Base-by-base conservation (phyloP, 306 rosid species). In the Notholithocarpus densiflorus region DNA sequence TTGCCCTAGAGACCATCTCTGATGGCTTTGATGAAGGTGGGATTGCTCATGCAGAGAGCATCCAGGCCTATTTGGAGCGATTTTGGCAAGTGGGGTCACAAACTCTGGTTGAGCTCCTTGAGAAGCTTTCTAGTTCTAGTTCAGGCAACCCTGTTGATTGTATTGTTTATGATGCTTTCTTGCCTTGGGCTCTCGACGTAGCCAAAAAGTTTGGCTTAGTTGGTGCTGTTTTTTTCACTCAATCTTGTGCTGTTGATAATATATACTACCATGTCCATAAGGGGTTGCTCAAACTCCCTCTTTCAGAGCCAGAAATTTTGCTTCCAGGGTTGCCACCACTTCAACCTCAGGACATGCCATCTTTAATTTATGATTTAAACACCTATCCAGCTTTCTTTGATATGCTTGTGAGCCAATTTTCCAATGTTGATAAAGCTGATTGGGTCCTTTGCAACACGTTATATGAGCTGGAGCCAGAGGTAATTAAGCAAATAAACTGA, bases 11-110 rank as follows among this genome's bases (percentile, higher is more conserved):
- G 24, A 79, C 87, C 71, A 89, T 92, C 8, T 92, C 97, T 3
- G 93, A 92, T 19, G 90, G 97, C 14, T 90, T 23, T 65, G 95
- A 92, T 26, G 65, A 84, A 1, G 93, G 81, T 27, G 94, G 92
- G 26, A 87, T 84, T 54, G 19, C 66, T 24, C 79, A 70, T 24
- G 86, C 84, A 11, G 78, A 53, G 2, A 74, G 60, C 72, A 75
- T 87, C 59, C 40, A 65, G 17, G 85, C 73, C 74, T 90, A 90
- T 66, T 48, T 90, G 2, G 54, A 81, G 71, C 72, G 52, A 77
- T 9, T 18, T 53, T 86, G 75, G 23, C 83, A 79, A 29, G 68
- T 4, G 4, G 97, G 97, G 4, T 75, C 92, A 3, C 68, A 75
- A 18, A 74, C 79, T 53, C 68, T 92, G 37, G 55, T 80, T 6